Conservation (phyloP, 768 basidiomycete genomes). For the Tulasnella sp. region DNA sequence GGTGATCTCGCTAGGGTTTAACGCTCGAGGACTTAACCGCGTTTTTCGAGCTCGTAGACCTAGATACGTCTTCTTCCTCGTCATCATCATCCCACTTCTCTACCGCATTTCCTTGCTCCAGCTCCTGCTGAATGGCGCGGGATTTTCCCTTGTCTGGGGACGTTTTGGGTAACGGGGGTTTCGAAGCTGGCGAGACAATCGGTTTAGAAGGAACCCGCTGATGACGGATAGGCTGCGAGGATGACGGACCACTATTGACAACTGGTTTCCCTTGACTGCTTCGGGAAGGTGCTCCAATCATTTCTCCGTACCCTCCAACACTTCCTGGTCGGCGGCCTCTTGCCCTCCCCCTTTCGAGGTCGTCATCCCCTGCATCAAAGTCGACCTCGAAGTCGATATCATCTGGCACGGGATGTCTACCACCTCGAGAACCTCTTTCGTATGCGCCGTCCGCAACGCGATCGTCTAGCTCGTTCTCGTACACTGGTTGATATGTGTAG, state of each 20-base stretch:
- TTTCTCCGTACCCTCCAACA: constrained; percentile 18
- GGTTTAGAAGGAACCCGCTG: constrained; percentile 1
- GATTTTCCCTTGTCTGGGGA: constrained; percentile 21
- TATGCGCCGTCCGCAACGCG: background rate
- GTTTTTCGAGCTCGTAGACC: background rate
- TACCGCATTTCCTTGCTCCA: constrained; percentile 25
- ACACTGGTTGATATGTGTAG: constrained; percentile 22
- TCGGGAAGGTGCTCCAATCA: background rate
- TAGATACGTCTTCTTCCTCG: background rate
- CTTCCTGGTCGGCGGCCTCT: constrained; percentile 12
- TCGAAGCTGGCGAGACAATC: constrained; percentile 11
- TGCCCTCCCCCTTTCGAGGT: constrained; percentile 22
- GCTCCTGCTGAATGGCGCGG: constrained; percentile 24
- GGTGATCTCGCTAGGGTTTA: background rate
- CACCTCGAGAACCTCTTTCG: background rate
- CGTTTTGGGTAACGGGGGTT: background rate
- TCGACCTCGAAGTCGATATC: constrained; percentile 28
- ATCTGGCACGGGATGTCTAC: background rate
- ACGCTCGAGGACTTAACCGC: background rate
- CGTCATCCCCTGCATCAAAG: constrained; percentile 8
- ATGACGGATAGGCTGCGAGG: background rate
- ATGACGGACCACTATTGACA: constrained; percentile 3
- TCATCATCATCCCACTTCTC: constrained; percentile 31
- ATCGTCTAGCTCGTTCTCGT: constrained; percentile 25
- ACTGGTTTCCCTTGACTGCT: background rate